Evolutionary conservation across 1,139 yeast species (phyloP).

Genomic region (Fermentozyma sake): DNA sequence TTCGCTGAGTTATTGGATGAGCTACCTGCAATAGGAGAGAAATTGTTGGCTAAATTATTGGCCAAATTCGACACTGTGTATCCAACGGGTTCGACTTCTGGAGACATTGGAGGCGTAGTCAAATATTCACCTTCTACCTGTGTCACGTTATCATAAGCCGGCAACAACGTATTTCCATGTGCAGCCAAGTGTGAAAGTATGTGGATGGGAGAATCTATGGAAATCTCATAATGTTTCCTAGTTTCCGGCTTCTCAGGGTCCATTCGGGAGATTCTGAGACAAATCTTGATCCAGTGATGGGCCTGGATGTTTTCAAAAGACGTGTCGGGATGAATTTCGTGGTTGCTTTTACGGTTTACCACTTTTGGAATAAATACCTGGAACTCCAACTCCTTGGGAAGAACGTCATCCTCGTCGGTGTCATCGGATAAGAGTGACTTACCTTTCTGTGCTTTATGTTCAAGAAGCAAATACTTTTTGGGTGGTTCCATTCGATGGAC

Average conservation of each 20-base stretch:
- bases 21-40: too few species aligned
- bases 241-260: constrained; percentile 54
- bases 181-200: constrained; percentile 62
- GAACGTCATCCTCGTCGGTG: constrained; percentile 39
- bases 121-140: constrained; percentile 10
- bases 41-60: too few species aligned
- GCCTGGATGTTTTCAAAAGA: constrained; percentile 72
- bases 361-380: constrained; percentile 74
- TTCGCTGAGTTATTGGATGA: too few species aligned
- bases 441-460: constrained; percentile 66
- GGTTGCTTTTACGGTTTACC: constrained; percentile 42
- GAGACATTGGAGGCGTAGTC: constrained; percentile 42
- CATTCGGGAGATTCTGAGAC: constrained; percentile 66
- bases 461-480: constrained; percentile 72
- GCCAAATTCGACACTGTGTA: too few species aligned
- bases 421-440: constrained; percentile 30
- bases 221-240: constrained; percentile 85
- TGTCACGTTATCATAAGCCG: constrained; percentile 39
- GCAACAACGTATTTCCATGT: constrained; percentile 68
- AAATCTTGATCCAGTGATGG: constrained; percentile 91
- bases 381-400: constrained; percentile 70
- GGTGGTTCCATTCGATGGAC: constrained; percentile 92
- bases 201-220: constrained; percentile 88
- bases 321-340: constrained; percentile 73
- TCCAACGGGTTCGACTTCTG: constrained; percentile 51